These are phyloP conservation scores for Liriodendron chinense DNA, from an alignment of 164 flowering plant genomes.

Conservation along the genomic window DNA sequence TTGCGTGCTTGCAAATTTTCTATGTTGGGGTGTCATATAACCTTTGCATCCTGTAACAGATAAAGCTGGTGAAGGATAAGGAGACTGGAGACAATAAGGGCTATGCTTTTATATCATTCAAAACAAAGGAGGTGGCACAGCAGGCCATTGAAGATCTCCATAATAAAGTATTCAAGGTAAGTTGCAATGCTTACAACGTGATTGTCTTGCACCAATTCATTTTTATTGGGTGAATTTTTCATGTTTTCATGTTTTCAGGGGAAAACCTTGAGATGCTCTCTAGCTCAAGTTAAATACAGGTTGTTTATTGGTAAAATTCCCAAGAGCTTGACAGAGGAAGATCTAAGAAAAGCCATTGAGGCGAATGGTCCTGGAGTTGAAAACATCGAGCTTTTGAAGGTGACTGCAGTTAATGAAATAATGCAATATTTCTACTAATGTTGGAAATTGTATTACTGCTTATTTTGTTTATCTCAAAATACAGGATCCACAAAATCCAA, in stretches of 20 bases:
- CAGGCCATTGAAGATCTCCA: slow-evolving; percentile 81
- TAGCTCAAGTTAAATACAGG: slow-evolving; percentile 83
- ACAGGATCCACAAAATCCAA: slow-evolving; percentile 86
- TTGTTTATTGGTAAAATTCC: slow-evolving; percentile 97
- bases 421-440: not conserved
- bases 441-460: not conserved
- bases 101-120: slow-evolving; percentile 81
- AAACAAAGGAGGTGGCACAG: slow-evolving; percentile 68
- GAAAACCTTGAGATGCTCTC: slow-evolving; percentile 77
- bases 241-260: slow-evolving; percentile 52
- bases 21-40: not conserved
- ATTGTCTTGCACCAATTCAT: not conserved
- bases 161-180: slow-evolving; percentile 79
- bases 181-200: not conserved
- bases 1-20: not conserved
- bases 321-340: slow-evolving; percentile 81
- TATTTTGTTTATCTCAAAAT: slow-evolving; percentile 6
- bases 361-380: slow-evolving; percentile 89
- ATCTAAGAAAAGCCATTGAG: slow-evolving; percentile 65
- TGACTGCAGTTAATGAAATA: slow-evolving; percentile 21
- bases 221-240: not conserved
- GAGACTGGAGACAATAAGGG: slow-evolving; percentile 88
- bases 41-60: slow-evolving; percentile 36
- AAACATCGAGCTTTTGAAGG: slow-evolving; percentile 88
- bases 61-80: slow-evolving; percentile 71